Evolutionary conservation across 306 rosid genomes (phyloP).

Genomic region (Vigna reflexopilosa): DNA sequence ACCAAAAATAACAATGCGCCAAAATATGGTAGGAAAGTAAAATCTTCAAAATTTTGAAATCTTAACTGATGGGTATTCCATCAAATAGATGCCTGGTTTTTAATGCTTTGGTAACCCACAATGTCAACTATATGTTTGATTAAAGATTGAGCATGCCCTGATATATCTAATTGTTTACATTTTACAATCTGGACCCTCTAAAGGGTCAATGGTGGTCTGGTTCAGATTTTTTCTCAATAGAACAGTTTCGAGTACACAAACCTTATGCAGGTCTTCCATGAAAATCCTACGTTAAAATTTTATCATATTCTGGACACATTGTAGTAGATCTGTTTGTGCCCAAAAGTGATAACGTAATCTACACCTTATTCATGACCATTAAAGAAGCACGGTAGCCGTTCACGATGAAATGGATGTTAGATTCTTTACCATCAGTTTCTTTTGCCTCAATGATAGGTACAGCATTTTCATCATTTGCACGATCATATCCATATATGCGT

Average conservation of each 20-base stretch:
- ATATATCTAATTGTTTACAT: slow-evolving; percentile 3
- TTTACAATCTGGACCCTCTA: background rate
- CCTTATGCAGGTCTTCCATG: background rate
- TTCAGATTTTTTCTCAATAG: background rate
- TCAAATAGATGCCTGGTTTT: background rate
- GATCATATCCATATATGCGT: slow-evolving; percentile 85
- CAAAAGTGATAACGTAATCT: background rate
- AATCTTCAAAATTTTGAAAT: background rate
- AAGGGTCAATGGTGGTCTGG: background rate
- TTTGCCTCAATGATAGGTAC: slow-evolving; percentile 93
- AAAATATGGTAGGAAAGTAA: background rate
- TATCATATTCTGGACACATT: background rate
- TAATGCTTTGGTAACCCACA: background rate
- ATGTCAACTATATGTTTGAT: background rate
- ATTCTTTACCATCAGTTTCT: slow-evolving; percentile 74
- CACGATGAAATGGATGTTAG: background rate
- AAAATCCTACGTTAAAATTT: background rate
- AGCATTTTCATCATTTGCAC: slow-evolving; percentile 83
- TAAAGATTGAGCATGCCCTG: background rate
- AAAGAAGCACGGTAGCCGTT: background rate
- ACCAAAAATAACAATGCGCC: background rate
- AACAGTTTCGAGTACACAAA: background rate
- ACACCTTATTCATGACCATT: background rate
- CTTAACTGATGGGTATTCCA: background rate
- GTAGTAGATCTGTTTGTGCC: background rate